Base-by-base conservation (phyloP, 495 filamentous ascomycete species). In the Aspergillus sparsus region DNA sequence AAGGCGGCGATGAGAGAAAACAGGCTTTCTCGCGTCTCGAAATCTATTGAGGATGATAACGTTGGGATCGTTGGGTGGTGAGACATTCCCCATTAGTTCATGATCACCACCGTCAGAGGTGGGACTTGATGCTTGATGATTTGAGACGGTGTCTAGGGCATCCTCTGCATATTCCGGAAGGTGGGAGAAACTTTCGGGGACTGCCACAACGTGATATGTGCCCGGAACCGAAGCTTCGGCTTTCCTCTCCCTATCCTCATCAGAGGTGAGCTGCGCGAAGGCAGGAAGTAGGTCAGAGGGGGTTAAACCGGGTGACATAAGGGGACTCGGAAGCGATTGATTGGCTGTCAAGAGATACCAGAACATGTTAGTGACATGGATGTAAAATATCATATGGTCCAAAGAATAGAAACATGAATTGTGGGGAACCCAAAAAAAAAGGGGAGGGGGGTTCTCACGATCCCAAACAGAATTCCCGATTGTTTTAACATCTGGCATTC, bases 171-270 rank as follows among this genome's bases (percentile, higher is more conserved):
- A 85, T 58, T 85, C 83, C 15, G 82, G 80, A 13, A 84, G 67
- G 7, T 72, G 62, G 13, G 76, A 68, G 62, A 87, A 86, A 66
- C 82, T 86, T 35, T 76, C 74, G 7, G 80, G 84, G 34, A 81
- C 77, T 44, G 79, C 76, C 18, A 86, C 63, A 34, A 87, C 81
- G 68, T 82, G 74, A 65, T 82, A 87, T 1, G 82, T 85, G 6
- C 84, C 84, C 1, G 84, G 83, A 33, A 68, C 68, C 39, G 71
- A 71, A 6, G 67, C 67, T 57, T 83, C 77, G 7, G 84, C 84
- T 61, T 86, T 87, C 58, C 65, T 77, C 61, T 87, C 84, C 53
- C 84, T 68, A 2, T 86, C 84, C 45, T 86, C 84, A 60, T 86
- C 84, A n/a, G 75, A 85, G 4, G 76, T 84, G 39, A 87, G 74